phyloP scores from a whole-genome alignment of 345 rosid species.

The Kandelia obovata region DNA sequence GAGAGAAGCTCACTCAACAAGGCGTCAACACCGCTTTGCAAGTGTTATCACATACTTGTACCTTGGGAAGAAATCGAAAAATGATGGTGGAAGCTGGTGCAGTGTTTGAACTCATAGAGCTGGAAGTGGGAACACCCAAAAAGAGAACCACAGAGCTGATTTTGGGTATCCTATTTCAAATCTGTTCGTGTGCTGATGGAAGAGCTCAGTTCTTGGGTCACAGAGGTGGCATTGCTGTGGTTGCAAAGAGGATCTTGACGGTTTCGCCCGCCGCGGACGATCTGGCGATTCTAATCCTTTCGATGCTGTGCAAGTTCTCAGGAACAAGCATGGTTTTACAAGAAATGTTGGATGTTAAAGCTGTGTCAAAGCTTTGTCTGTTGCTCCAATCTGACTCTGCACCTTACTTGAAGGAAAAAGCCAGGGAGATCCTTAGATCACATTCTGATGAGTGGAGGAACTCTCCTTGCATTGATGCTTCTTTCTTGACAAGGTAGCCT shows the following conservation, averaged over 20 bases:
- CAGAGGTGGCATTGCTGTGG: slow-evolving; percentile 49
- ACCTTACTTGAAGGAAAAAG: slow-evolving; percentile 47
- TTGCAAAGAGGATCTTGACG: slow-evolving; percentile 46
- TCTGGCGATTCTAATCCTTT: slow-evolving; percentile 51
- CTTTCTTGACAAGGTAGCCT: slow-evolving; percentile 25
- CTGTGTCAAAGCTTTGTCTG: slow-evolving; percentile 54
- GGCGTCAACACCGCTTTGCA: slow-evolving; percentile 49
- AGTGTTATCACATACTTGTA: slow-evolving; percentile 45
- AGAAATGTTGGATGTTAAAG: slow-evolving; percentile 56
- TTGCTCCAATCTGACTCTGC: slow-evolving; percentile 44
- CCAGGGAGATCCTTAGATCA: slow-evolving; percentile 43
- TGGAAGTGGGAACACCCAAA: slow-evolving; percentile 43
- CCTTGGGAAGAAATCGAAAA: slow-evolving; percentile 50
- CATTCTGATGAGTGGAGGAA: slow-evolving; percentile 57
- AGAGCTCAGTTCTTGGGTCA: slow-evolving; percentile 58
- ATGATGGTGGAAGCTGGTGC: slow-evolving; percentile 55
- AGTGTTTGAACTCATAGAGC: slow-evolving; percentile 55
- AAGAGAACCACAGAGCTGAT: slow-evolving; percentile 53
- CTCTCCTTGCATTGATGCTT: slow-evolving; percentile 46
- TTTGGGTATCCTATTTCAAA: slow-evolving; percentile 44
- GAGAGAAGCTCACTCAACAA: slow-evolving; percentile 32
- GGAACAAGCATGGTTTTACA: slow-evolving; percentile 38
- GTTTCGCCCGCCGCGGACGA: slow-evolving; percentile 53
- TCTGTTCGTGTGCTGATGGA: slow-evolving; percentile 70
- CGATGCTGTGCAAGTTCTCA: slow-evolving; percentile 42